Evolutionary conservation across 441 rosid genomes (phyloP), one percentile per base, ranked within the genome.

Genomic region (Gossypium davidsonii): DNA sequence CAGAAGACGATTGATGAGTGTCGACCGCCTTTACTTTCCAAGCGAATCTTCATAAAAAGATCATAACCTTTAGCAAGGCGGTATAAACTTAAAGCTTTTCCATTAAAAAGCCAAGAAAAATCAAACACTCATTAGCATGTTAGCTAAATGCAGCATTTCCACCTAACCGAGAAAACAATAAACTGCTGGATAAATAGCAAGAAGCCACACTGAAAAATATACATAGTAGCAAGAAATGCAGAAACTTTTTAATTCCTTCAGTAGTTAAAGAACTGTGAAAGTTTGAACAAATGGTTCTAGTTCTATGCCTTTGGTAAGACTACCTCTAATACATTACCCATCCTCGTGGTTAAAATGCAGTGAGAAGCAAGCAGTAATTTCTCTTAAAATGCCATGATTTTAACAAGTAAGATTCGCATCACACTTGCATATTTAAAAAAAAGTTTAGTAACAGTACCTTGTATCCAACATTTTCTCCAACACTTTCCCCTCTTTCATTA

Each of bases 1-100:
- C 99, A 95, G 84, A 95, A 95, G 73, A 95, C 92, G 75, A 95
- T 83, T 68, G 98, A 91, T 9, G 98, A 89, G 77, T 90, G 84
- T 80, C 80, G 85, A 68, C 98, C 98, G 76, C 99, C 98, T 84
- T 82, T 91, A 74, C 89, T 91, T 84, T 92, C 98, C 80, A 92
- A 80, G 67, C 97, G 95, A 80, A 95, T 94, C 98, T 95, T 77
- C 62, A 42, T 73, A 52, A 61, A 34, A 48, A 48, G 44, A 48
- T 71, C 60, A 39, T 14, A 53, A 44, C 15, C 34, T 17, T 68
- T 68, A 68, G 60, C 26, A 52, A 28, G 11, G 14, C 7, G 28
- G 56, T 28, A 67, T 67, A 51, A 52, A 52, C 46, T 26, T 26
- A 67, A 15, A 28, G 11, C 15, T 23, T 51, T 39, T 28, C 15